Percentiles rank a stretch among this genome's conserved stretches.
phyloP scores from a whole-genome alignment of 371 early-diverging fungal genomes.

The Saksenaea vasiformis region DNA sequence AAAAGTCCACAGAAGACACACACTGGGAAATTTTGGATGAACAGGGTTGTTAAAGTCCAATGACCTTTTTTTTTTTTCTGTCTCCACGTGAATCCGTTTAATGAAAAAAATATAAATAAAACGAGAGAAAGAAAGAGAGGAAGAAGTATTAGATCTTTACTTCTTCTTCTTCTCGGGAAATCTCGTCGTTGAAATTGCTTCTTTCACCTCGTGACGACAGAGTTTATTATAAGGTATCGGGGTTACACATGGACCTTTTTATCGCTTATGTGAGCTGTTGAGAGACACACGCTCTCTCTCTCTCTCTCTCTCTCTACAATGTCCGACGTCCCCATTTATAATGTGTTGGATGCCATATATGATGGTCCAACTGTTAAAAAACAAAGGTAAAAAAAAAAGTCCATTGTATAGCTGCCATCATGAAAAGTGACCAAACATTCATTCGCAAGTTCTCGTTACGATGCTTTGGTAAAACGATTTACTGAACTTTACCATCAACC shows the following conservation, averaged over 20 bases:
- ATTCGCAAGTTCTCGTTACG: constrained; percentile 61
- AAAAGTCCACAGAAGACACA: too few species aligned
- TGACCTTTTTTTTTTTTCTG: too few species aligned
- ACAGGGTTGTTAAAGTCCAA: too few species aligned
- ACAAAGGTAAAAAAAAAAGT: constrained; percentile 56
- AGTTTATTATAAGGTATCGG: not conserved
- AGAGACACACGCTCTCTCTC: constrained; percentile 1
- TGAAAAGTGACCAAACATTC: too few species aligned
- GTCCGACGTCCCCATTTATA: constrained; percentile 39
- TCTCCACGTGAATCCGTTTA: too few species aligned
- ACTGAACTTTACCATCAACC: constrained; percentile 56
- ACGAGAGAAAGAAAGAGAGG: too few species aligned
- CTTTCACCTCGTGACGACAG: not conserved
- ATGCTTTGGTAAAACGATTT: constrained; percentile 57
- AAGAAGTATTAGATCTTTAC: too few species aligned
- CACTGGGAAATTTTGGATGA: too few species aligned
- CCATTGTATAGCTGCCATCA: too few species aligned
- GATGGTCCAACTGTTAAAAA: constrained; percentile 32
- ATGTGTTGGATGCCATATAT: constrained; percentile 44
- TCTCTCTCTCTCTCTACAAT: constrained; percentile 12
- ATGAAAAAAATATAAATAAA: too few species aligned
- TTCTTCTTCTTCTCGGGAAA: not conserved
- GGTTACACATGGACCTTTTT: constrained; percentile 1
- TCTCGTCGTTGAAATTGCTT: not conserved
- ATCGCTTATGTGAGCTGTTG: not conserved